Evolutionary conservation across 2,329 filamentous ascomycete genomes (phyloP).

Genomic region (Fusarium chuoi): DNA sequence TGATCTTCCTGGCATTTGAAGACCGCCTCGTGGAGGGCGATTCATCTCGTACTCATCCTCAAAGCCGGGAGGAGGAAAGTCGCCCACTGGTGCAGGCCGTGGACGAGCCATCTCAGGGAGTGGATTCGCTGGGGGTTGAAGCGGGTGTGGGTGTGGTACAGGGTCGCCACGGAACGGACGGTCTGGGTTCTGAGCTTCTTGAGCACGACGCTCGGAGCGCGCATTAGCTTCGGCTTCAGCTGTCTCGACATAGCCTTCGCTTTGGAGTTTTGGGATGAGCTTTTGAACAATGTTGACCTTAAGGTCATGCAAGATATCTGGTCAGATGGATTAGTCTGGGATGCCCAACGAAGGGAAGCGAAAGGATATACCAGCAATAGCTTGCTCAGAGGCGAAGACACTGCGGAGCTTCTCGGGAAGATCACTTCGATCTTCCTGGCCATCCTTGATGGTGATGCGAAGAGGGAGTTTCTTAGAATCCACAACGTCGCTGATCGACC

Average conservation of each 20-base stretch:
- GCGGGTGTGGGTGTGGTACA: slow-evolving; percentile 65
- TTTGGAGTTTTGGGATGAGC: slow-evolving; percentile 79
- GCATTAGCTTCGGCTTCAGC: slow-evolving; percentile 57
- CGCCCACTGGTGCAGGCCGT: slow-evolving; percentile 71
- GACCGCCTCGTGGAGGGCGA: slow-evolving; percentile 58
- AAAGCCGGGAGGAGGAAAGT: slow-evolving; percentile 88
- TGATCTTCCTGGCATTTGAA: slow-evolving; percentile 57
- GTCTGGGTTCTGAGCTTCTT: slow-evolving; percentile 51
- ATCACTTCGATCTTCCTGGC: slow-evolving; percentile 60
- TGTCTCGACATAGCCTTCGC: slow-evolving; percentile 79
- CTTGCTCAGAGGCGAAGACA: slow-evolving; percentile 78
- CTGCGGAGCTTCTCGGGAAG: slow-evolving; percentile 62
- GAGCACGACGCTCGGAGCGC: slow-evolving; percentile 53
- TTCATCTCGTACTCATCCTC: slow-evolving; percentile 93
- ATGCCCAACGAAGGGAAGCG: too few species aligned
- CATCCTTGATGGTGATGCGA: slow-evolving; percentile 61
- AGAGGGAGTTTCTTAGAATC: slow-evolving; percentile 67
- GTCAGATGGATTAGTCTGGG: not conserved
- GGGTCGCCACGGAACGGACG: slow-evolving; percentile 56
- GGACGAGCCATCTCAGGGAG: slow-evolving; percentile 67
- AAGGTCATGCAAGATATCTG: slow-evolving; percentile 75
- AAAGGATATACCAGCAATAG: slow-evolving; percentile 61
- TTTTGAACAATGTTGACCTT: slow-evolving; percentile 86
- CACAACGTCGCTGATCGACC: slow-evolving; percentile 77
- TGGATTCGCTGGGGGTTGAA: slow-evolving; percentile 74